Base-by-base conservation (phyloP, 345 rosid species). In the Pseudoturritis turrita region DNA sequence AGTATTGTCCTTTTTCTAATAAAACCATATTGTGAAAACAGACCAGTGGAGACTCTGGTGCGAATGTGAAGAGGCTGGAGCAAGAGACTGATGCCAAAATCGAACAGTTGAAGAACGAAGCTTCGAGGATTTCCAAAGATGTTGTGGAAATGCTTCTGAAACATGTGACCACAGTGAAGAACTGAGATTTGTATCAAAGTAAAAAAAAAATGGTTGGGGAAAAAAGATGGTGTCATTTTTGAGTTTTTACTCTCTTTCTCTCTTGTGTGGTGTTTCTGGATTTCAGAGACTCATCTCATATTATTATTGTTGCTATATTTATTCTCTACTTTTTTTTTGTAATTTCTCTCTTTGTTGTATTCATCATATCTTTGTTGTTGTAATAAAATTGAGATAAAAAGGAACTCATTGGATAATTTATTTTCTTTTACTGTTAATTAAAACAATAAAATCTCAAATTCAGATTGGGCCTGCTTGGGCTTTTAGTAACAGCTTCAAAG, bases 41-140 rank as follows among this genome's bases (percentile, higher is more conserved):
- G 94, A 90, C 88, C 39, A 88, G 94, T 15, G 97, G 97, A 66
- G 93, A 90, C 71, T 92, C 96, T 1, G 97, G 98, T 67, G 96
- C 96, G 18, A 92, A 92, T 62, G 97, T 93, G 81, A 90, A 93
- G 86, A 80, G 98, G 73, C 86, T 93, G 31, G 98, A 93, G 66
- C 65, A 71, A 62, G 98, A 93, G 84, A 93, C 98, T 11, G 89
- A 83, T 4, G 65, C 54, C 52, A 93, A 89, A 80, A 93, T 90
- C 50, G 51, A 76, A 7, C 84, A 85, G 79, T 81, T 88, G 71
- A 83, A 84, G 72, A 66, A 45, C 0, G 84, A 87, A 59, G 87
- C 84, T 12, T 43, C 83, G 10, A 83, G 87, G 76, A 87, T 93
- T 71, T 87, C 96, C 25, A 68, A 77, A 14, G 97, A 87, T 74